These are phyloP conservation scores for Diplodia intermedia DNA, from an alignment of 2,329 filamentous ascomycete species.

Conservation along the genomic window DNA sequence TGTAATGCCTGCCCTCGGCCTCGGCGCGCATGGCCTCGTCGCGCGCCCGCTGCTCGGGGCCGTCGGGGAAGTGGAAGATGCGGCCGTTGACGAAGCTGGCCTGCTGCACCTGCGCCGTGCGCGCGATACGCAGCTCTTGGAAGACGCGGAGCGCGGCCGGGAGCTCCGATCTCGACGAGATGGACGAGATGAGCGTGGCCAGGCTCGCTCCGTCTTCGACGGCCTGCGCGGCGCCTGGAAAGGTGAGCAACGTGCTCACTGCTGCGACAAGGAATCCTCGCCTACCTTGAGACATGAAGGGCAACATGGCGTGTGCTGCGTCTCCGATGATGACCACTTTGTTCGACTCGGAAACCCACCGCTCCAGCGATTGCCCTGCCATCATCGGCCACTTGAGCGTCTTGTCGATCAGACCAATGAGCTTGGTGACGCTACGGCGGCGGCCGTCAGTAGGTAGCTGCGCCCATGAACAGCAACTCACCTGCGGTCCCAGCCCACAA, in stretches of 20 bases:
- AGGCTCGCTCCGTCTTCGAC: conserved; percentile 72
- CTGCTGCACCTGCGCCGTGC: conserved; percentile 52
- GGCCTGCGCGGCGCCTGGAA: conserved; percentile 62
- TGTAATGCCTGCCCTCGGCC: conserved; percentile 6
- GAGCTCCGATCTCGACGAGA: conserved; percentile 41
- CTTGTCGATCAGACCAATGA: conserved; percentile 39
- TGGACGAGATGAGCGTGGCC: conserved; percentile 51
- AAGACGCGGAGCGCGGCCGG: conserved; percentile 47
- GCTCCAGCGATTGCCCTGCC: conserved; percentile 32
- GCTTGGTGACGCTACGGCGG: conserved; percentile 36
- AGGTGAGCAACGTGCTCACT: not conserved
- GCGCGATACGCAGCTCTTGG: conserved; percentile 46
- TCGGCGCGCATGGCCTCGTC: conserved; percentile 37
- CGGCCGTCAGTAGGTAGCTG: conserved; percentile 29
- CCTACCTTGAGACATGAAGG: conserved; percentile 44
- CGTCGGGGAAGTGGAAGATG: conserved; percentile 53
- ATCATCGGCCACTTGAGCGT: conserved; percentile 40
- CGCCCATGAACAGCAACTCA: conserved; percentile 38
- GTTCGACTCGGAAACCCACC: conserved; percentile 34
- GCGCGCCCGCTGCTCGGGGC: conserved; percentile 37
- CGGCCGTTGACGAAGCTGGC: conserved; percentile 56
- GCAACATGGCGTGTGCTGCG: conserved; percentile 39
- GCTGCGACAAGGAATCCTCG: not conserved
- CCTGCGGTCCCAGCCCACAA: conserved; percentile 68
- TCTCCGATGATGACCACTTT: conserved; percentile 38